Percentiles rank a stretch among this genome's conserved stretches.
phyloP scores from a whole-genome alignment of 2,329 filamentous ascomycete species.

The Arachnomyces sp. region DNA sequence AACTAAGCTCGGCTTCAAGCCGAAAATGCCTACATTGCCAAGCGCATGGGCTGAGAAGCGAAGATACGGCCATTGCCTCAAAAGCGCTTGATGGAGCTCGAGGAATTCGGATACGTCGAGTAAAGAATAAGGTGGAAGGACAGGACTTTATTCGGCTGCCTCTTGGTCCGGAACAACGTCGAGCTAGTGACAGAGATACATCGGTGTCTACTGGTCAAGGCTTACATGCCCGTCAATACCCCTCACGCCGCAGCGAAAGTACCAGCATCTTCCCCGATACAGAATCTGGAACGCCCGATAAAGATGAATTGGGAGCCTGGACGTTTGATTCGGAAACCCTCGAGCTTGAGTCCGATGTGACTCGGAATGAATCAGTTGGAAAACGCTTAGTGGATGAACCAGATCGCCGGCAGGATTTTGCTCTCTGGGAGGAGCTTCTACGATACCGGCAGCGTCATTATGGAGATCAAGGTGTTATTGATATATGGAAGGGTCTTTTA shows the following conservation, averaged over 20 bases:
- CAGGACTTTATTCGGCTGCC: too few species aligned
- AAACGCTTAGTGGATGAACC: constrained; percentile 32
- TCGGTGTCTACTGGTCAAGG: too few species aligned
- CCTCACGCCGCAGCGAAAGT: too few species aligned
- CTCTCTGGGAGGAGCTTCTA: constrained; percentile 40
- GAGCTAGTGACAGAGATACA: too few species aligned
- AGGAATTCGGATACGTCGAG: too few species aligned
- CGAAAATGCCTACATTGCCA: constrained; percentile 24
- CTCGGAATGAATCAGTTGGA: constrained; percentile 27
- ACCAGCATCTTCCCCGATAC: constrained; percentile 8
- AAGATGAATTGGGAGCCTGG: constrained; percentile 10
- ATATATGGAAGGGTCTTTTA: constrained; percentile 35
- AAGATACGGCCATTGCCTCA: too few species aligned
- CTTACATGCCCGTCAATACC: too few species aligned
- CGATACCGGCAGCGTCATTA: constrained; percentile 36
- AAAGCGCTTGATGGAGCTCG: too few species aligned
- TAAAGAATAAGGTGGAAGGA: too few species aligned
- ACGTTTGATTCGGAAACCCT: constrained; percentile 27
- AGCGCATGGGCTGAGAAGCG: constrained; percentile 11
- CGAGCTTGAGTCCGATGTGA: constrained; percentile 37
- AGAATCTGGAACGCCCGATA: constrained; percentile 2
- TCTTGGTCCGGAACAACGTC: too few species aligned
- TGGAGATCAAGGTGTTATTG: constrained; percentile 33
- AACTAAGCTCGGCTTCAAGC: constrained; percentile 16
- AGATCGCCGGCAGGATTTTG: constrained; percentile 26